Conservation (phyloP, 768 basidiomycete species). For the Leucosporidium creatinivorum region DNA sequence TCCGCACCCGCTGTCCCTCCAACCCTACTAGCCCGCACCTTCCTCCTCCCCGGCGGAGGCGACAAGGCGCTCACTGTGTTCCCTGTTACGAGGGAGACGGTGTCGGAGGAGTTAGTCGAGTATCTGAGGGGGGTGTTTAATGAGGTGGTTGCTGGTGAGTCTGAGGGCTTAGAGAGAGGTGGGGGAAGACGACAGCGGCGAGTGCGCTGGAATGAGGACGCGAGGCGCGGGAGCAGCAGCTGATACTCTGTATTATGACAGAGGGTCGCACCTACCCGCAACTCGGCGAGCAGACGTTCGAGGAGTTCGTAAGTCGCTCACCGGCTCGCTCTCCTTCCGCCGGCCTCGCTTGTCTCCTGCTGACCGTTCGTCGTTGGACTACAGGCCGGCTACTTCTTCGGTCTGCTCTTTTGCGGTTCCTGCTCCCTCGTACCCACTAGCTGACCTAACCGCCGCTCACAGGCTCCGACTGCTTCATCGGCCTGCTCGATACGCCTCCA, state of each 20-base stretch:
- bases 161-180: too few species aligned
- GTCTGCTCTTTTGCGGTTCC: neutral
- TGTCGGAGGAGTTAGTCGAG: slow-evolving; percentile 45
- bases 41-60: slow-evolving; percentile 13
- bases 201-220: too few species aligned
- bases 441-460: neutral
- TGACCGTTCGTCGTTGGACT: neutral
- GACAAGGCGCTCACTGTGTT: slow-evolving; percentile 16
- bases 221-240: too few species aligned
- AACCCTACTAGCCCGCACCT: slow-evolving; percentile 18
- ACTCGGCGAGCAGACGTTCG: slow-evolving; percentile 49
- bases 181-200: too few species aligned
- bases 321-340: neutral
- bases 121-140: slow-evolving; percentile 49
- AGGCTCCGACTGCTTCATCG: slow-evolving; percentile 34
- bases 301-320: slow-evolving; percentile 54
- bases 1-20: slow-evolving; percentile 32
- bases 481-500: slow-evolving; percentile 32
- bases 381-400: slow-evolving; percentile 35
- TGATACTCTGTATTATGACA: too few species aligned
- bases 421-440: neutral
- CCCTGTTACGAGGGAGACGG: slow-evolving; percentile 55
- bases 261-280: slow-evolving; percentile 80
- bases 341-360: neutral
- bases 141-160: slow-evolving; percentile 53